These are phyloP conservation scores for Lathyrus sativus DNA, from an alignment of 306 rosid species.

Conservation along the genomic window DNA sequence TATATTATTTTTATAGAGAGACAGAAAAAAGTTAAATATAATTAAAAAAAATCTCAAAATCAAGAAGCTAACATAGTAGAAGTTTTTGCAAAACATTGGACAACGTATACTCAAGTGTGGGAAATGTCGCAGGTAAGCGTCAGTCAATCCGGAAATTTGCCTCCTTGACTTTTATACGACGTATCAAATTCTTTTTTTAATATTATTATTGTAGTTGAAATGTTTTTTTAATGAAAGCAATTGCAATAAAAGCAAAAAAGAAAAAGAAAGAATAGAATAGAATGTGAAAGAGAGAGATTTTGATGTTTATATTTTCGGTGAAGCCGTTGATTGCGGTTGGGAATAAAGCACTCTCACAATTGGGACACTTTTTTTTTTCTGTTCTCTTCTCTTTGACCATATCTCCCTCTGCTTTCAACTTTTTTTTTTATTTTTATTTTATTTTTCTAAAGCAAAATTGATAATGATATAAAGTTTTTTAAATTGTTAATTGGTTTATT, in stretches of 20 bases:
- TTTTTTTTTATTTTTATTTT: too few relatives aligned
- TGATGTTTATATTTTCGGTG: constrained; percentile 49
- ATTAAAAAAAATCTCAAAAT: too few relatives aligned
- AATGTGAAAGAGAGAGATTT: constrained; percentile 2
- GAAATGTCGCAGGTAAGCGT: constrained; percentile 50
- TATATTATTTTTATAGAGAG: too few relatives aligned
- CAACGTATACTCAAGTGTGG: constrained; percentile 26
- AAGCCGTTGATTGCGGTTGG: constrained; percentile 99
- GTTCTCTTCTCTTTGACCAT: constrained; percentile 50
- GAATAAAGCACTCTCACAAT: constrained; percentile 74
- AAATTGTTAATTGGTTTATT: neutral
- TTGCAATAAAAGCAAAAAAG: constrained; percentile 7
- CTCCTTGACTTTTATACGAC: constrained; percentile 50
- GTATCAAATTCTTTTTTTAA: constrained; percentile 29
- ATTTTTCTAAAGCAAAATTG: too few relatives aligned
- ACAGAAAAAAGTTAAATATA: too few relatives aligned
- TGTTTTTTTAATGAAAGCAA: too few relatives aligned
- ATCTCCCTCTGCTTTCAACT: neutral
- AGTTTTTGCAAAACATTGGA: constrained; percentile 13
- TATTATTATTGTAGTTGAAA: neutral
- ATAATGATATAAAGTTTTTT: too few relatives aligned
- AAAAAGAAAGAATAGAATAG: neutral
- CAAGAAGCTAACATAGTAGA: too few relatives aligned
- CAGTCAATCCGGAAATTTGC: constrained; percentile 56
- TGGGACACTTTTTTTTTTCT: constrained; percentile 45